A percentile compares a stretch with the other conserved stretches of the same genome.
Conservation (phyloP, 768 basidiomycete genomes). For the Agrocybe praecox region DNA sequence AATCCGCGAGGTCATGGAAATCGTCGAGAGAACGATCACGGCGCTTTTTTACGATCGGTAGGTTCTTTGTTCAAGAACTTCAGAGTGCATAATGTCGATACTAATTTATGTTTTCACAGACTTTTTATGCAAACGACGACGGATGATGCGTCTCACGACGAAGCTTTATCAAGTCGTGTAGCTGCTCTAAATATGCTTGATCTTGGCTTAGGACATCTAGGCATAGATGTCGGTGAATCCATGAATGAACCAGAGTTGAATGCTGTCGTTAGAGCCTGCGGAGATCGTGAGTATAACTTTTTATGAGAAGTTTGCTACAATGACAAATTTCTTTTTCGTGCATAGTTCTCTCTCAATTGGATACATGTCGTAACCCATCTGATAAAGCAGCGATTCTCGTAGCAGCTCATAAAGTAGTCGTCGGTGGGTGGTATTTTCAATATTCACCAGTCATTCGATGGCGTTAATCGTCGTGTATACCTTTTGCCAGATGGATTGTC, state of each 20-base stretch:
- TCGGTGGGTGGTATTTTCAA: conserved; percentile 54
- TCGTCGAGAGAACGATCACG: conserved; percentile 73
- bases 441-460: not conserved
- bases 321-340: not conserved
- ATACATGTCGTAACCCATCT: conserved; percentile 55
- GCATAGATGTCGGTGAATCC: conserved; percentile 70
- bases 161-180: conserved; percentile 84
- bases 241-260: conserved; percentile 49
- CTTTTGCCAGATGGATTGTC: conserved; percentile 68
- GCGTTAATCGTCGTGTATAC: not conserved
- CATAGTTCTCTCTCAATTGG: conserved; percentile 38
- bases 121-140: conserved; percentile 71
- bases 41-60: conserved; percentile 85
- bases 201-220: conserved; percentile 85
- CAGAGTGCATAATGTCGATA: not conserved
- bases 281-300: conserved; percentile 61
- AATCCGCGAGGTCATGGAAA: conserved; percentile 66
- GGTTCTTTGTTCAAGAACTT: not conserved
- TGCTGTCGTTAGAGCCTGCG: conserved; percentile 70
- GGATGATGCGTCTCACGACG: conserved; percentile 85
- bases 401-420: conserved; percentile 81
- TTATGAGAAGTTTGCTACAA: not conserved
- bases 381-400: conserved; percentile 85
- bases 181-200: conserved; percentile 93
- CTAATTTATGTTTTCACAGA: conserved; percentile 36